Base-by-base conservation (phyloP, 1,284 basidiomycete genomes). In the Rhizoctonia solani region DNA sequence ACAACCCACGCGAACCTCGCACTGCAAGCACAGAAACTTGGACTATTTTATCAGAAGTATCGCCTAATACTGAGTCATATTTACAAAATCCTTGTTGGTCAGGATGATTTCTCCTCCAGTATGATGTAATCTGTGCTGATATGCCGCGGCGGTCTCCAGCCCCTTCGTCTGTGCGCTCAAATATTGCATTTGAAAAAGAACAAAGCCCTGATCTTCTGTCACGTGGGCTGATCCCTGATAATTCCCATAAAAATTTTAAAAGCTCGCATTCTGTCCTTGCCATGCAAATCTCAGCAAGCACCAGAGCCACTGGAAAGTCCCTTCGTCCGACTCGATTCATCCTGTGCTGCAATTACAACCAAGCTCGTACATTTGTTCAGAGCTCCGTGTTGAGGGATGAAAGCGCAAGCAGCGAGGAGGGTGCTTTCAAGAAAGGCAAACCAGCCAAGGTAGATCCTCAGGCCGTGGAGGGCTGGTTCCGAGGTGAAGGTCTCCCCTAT, bases 401-500 rank as follows among this genome's bases (percentile, higher is more conserved):
- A 9, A 47, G 29, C 29, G 34, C 58, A n/a, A 23, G 47, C 25
- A 30, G 46, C 2, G 58, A 63, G 30, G 58, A 63, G 13, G 34
- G n/a, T 16, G 34, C 32, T n/a, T 63, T 63, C 34, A 63, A 52
- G 32, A 63, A 41, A 23, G 34, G 32, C 19, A 41, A 30, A 32
- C 58, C 47, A 13, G 46, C 47, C 34, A 63, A 63, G 25, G 58
- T 63, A 19, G 58, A 63, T 19, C 58, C 58, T 4, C 58, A 63
- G 37, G 29, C 47, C 13, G 58, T 63, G 16, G 32, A 52, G 14
- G 37, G 47, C 16, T 63, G 58, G 58, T 63, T 63, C 47, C 46
- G 25, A 4, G 58, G 47, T 11, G 58, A 63, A 63, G 58, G 58
- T 27, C 34, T 63, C 14, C 58, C 58, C 8, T 63, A 63, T 21